phyloP scores from a whole-genome alignment of 768 basidiomycete species.

The Leccinellum rugosiceps region DNA sequence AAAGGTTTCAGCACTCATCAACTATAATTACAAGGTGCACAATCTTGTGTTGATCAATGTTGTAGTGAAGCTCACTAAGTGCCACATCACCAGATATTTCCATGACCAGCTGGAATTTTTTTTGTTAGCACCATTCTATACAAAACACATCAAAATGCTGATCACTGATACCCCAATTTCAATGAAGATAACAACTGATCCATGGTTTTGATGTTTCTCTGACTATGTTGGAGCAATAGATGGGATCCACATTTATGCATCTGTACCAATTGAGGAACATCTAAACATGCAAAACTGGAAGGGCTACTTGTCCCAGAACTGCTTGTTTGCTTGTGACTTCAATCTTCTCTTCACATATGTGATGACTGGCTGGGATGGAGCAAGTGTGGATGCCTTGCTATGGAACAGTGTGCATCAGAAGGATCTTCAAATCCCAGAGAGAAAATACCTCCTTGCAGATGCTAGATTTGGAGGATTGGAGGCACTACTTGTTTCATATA shows the following conservation, averaged over 20 bases:
- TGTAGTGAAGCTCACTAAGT: not conserved
- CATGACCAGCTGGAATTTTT: conserved; percentile 5
- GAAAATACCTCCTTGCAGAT: not conserved
- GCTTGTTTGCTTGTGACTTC: conserved; percentile 16
- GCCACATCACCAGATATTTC: conserved; percentile 8
- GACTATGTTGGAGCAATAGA: conserved; percentile 7
- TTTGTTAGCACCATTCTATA: conserved; percentile 1
- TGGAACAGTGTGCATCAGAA: conserved; percentile 6
- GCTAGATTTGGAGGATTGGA: not conserved
- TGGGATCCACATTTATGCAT: not conserved
- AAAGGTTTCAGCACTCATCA: not conserved
- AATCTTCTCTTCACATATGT: conserved; percentile 12
- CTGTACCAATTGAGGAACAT: not conserved
- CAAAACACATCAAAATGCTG: not conserved
- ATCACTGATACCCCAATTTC: not conserved
- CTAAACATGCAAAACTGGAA: conserved; percentile 10
- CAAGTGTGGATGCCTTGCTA: conserved; percentile 7
- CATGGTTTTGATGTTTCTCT: not conserved
- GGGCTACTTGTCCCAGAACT: conserved; percentile 19
- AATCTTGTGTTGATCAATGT: not conserved
- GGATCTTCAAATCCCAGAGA: not conserved
- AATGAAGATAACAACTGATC: not conserved
- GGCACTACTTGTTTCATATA: not conserved
- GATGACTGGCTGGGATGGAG: conserved; percentile 17
- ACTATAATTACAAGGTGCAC: not conserved